phyloP scores from a whole-genome alignment of 2,329 filamentous ascomycete species.

The Aplosporella prunicola region DNA sequence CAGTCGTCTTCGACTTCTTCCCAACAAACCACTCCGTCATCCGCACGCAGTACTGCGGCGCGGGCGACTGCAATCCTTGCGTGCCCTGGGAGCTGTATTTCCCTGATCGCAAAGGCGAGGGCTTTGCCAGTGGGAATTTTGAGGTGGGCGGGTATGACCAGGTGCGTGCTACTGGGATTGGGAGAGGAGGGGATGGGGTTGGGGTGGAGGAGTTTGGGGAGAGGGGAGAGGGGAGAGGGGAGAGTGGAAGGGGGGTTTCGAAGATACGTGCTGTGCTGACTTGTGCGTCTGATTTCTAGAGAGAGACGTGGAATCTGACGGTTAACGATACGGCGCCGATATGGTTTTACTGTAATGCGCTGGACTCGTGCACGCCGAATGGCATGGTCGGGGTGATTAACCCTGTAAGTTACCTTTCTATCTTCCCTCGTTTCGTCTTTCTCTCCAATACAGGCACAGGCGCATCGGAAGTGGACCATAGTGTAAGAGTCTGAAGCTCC shows the following conservation, averaged over 20 bases:
- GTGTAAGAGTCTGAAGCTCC: too few relatives aligned
- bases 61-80: conserved; percentile 24
- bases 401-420: conserved; percentile 43
- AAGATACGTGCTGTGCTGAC: background rate
- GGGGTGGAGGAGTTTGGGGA: too few relatives aligned
- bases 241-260: too few relatives aligned
- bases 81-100: conserved; percentile 27
- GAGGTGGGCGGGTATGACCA: too few relatives aligned
- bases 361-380: conserved; percentile 52
- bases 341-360: conserved; percentile 42
- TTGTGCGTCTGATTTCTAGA: background rate
- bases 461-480: too few relatives aligned
- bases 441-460: too few relatives aligned
- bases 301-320: conserved; percentile 20
- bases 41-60: conserved; percentile 25
- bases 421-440: too few relatives aligned
- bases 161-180: too few relatives aligned
- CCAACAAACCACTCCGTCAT: conserved; percentile 36
- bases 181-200: too few relatives aligned
- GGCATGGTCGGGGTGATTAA: conserved; percentile 73
- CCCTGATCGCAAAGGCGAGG: too few relatives aligned
- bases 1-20: conserved; percentile 29
- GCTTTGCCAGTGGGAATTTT: too few relatives aligned
- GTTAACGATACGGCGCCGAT: conserved; percentile 28
- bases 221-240: too few relatives aligned